Evolutionary conservation across 768 basidiomycete species (phyloP).

Genomic region (Termitomyces sp.): DNA sequence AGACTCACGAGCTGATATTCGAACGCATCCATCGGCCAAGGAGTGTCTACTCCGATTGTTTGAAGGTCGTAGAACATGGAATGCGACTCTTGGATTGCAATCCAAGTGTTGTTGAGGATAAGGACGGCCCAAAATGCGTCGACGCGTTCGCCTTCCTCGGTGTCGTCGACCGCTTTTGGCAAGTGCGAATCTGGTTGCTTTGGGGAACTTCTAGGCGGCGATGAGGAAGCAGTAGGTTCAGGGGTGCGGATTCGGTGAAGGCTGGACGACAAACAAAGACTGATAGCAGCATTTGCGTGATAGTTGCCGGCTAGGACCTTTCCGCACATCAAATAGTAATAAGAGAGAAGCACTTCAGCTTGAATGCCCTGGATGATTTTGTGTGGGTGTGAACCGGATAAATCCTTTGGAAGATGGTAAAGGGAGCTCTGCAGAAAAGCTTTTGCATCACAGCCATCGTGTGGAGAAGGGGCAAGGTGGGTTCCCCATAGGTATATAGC

Average conservation of each 20-base stretch:
- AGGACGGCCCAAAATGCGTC: constrained; percentile 31
- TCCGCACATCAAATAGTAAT: constrained; percentile 47
- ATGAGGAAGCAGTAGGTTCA: neutral
- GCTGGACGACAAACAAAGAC: constrained; percentile 32
- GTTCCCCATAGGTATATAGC: constrained; percentile 35
- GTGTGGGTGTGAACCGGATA: constrained; percentile 37
- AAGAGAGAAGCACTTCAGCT: constrained; percentile 49
- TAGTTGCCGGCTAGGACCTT: constrained; percentile 46
- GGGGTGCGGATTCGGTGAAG: constrained; percentile 30
- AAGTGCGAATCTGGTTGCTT: constrained; percentile 25
- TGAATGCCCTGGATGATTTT: constrained; percentile 41
- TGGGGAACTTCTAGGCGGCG: constrained; percentile 2
- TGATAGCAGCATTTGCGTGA: constrained; percentile 43
- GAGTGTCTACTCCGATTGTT: constrained; percentile 27
- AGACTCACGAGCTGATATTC: constrained; percentile 13
- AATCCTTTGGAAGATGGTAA: constrained; percentile 31
- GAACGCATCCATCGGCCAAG: constrained; percentile 29
- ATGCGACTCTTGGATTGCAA: constrained; percentile 38
- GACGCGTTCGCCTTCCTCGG: constrained; percentile 29
- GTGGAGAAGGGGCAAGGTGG: constrained; percentile 24
- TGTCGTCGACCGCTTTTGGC: constrained; percentile 14
- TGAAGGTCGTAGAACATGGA: constrained; percentile 39
- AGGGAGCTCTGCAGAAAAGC: constrained; percentile 35
- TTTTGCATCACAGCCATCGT: constrained; percentile 24
- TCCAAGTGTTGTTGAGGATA: constrained; percentile 44